These are phyloP conservation scores for Eimeria sp. DNA, from an alignment of 169 alveolate genomes.

Conservation along the genomic window DNA sequence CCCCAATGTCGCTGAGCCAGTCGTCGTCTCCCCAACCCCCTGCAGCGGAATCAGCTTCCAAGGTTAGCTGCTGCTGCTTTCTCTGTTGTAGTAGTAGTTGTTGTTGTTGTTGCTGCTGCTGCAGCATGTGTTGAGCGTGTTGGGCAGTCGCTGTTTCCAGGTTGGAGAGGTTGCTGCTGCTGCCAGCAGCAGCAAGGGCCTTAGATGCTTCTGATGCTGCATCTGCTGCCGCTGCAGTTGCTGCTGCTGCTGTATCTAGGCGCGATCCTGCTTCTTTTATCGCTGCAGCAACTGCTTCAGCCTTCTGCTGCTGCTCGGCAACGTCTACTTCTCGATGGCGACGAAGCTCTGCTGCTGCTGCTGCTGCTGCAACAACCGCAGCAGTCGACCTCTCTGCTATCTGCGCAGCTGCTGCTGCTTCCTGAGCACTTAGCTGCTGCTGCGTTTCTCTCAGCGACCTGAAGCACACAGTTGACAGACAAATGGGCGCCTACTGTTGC, in stretches of 20 bases:
- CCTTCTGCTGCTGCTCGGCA: not conserved
- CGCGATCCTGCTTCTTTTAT: not conserved
- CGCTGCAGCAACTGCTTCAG: conserved; percentile 15
- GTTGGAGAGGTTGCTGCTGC: not conserved
- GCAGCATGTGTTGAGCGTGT: not conserved
- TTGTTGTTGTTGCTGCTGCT: not conserved
- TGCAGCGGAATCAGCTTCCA: conserved; percentile 10
- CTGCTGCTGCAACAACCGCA: conserved; percentile 41
- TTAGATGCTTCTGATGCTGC: conserved; percentile 4
- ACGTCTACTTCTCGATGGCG: not conserved
- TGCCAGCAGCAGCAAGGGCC: conserved; percentile 15
- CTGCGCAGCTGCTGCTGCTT: conserved; percentile 19
- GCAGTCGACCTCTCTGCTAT: not conserved
- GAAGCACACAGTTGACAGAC: not conserved
- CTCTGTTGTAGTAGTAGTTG: not conserved
- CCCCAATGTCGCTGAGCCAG: conserved; percentile 11
- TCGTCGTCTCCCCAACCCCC: conserved; percentile 18
- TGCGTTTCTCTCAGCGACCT: not conserved
- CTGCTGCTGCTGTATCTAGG: not conserved
- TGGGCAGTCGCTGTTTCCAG: not conserved
- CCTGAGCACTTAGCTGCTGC: conserved; percentile 6
- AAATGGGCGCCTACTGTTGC: not conserved
- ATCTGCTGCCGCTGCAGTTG: conserved; percentile 36
- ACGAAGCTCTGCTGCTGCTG: conserved; percentile 37
- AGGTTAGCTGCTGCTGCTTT: conserved; percentile 10